Conservation (phyloP, 2,329 filamentous ascomycete species). For the Teratosphaeriaceae sp. region DNA sequence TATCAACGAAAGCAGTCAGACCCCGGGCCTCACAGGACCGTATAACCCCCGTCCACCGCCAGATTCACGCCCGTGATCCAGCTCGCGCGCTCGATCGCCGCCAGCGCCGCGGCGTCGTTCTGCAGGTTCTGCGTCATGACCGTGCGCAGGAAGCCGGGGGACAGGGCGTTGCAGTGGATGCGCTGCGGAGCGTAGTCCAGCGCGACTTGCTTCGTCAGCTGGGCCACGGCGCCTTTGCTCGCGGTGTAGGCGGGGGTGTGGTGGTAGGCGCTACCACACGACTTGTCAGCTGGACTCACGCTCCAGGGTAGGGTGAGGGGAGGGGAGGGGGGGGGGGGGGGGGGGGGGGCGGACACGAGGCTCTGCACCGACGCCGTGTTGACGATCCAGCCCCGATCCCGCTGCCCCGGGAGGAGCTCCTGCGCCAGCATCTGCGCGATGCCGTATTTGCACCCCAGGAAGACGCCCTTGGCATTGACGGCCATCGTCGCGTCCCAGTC, state of each 20-base stretch:
- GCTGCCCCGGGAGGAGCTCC: constrained; percentile 20
- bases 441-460: constrained; percentile 35
- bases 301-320: background rate
- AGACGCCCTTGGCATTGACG: constrained; percentile 33
- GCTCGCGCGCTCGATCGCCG: constrained; percentile 34
- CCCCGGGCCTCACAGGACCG: constrained; percentile 1
- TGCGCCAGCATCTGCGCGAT: constrained; percentile 33
- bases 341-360: constrained; percentile 15
- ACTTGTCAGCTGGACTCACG: background rate
- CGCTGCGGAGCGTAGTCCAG: constrained; percentile 37
- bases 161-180: constrained; percentile 38
- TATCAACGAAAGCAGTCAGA: too few relatives aligned
- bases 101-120: constrained; percentile 20
- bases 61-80: constrained; percentile 39
- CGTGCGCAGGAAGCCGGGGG: constrained; percentile 33
- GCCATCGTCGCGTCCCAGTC: constrained; percentile 32
- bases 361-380: constrained; percentile 33
- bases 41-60: constrained; percentile 15
- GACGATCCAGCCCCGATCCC: constrained; percentile 33
- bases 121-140: constrained; percentile 35
- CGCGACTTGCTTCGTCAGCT: constrained; percentile 41
- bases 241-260: constrained; percentile 35
- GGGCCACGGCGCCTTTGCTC: constrained; percentile 41
- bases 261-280: constrained; percentile 12
- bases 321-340: constrained; percentile 7